These are phyloP conservation scores for Saprolegnia diclina DNA, from an alignment of 352 stramenopile species.

Conservation along the genomic window DNA sequence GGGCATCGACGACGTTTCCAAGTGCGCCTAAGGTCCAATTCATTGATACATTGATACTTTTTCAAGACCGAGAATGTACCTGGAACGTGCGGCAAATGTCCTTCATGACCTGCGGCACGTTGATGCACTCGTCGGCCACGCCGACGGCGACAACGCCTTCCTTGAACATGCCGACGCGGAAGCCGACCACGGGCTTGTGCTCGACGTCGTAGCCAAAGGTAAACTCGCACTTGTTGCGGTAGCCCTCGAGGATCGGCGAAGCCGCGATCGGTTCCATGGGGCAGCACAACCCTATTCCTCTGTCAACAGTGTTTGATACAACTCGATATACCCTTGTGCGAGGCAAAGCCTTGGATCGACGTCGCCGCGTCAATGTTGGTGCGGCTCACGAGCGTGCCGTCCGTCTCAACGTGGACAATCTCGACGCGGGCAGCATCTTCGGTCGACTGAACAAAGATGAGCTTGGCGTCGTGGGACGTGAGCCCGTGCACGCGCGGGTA, in stretches of 20 bases:
- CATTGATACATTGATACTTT: not conserved
- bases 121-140: slow-evolving; percentile 61
- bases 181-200: slow-evolving; percentile 76
- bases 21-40: not conserved
- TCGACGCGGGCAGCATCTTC: slow-evolving; percentile 18
- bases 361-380: slow-evolving; percentile 17
- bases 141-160: slow-evolving; percentile 66
- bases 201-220: slow-evolving; percentile 86
- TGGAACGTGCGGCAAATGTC: slow-evolving; percentile 64
- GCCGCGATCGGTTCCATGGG: slow-evolving; percentile 81
- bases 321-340: slow-evolving; percentile 50
- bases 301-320: not conserved
- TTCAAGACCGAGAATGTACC: slow-evolving; percentile 31
- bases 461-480: slow-evolving; percentile 68
- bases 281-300: slow-evolving; percentile 43
- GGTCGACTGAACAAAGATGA: slow-evolving; percentile 45
- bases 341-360: slow-evolving; percentile 56
- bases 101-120: slow-evolving; percentile 80
- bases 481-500: slow-evolving; percentile 42
- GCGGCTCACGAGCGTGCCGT: slow-evolving; percentile 37
- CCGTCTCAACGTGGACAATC: slow-evolving; percentile 38
- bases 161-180: slow-evolving; percentile 79
- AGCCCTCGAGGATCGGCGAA: slow-evolving; percentile 80
- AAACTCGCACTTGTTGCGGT: slow-evolving; percentile 98
- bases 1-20: slow-evolving; percentile 44